Evolutionary conservation across 306 rosid genomes (phyloP).

Genomic region (Neltuma alba): DNA sequence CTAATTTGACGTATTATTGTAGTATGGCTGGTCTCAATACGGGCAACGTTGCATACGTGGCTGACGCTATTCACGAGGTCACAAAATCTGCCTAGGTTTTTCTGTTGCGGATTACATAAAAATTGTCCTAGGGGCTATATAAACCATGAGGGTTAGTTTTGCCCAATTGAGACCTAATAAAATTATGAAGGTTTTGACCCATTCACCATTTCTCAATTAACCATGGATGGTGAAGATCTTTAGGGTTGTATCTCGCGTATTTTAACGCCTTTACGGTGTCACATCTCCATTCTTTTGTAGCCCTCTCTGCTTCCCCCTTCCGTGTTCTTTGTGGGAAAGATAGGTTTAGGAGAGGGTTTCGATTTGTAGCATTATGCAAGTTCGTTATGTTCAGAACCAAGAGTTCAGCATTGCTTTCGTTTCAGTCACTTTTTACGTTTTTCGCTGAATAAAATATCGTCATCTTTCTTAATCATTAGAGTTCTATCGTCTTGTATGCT

Average conservation of each 20-base stretch:
- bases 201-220: background rate
- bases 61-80: conserved; percentile 89
- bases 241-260: conserved; percentile 2
- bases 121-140: background rate
- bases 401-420: background rate
- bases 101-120: conserved; percentile 1
- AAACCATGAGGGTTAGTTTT: conserved; percentile 5
- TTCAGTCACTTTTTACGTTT: background rate
- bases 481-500: background rate
- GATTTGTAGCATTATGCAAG: background rate
- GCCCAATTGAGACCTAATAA: conserved; percentile 12
- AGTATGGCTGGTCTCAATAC: conserved; percentile 96
- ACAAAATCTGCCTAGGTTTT: conserved; percentile 59
- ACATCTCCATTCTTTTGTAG: conserved; percentile 11
- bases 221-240: background rate
- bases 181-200: conserved; percentile 1
- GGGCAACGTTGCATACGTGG: conserved; percentile 78
- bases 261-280: background rate
- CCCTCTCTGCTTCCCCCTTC: background rate
- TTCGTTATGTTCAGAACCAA: background rate
- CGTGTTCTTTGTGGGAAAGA: background rate
- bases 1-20: conserved; percentile 32
- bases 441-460: background rate
- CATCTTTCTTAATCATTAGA: background rate
- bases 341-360: conserved; percentile 18